phyloP scores from a whole-genome alignment of 805 yeast genomes.

The Metschnikowia koreensis region DNA sequence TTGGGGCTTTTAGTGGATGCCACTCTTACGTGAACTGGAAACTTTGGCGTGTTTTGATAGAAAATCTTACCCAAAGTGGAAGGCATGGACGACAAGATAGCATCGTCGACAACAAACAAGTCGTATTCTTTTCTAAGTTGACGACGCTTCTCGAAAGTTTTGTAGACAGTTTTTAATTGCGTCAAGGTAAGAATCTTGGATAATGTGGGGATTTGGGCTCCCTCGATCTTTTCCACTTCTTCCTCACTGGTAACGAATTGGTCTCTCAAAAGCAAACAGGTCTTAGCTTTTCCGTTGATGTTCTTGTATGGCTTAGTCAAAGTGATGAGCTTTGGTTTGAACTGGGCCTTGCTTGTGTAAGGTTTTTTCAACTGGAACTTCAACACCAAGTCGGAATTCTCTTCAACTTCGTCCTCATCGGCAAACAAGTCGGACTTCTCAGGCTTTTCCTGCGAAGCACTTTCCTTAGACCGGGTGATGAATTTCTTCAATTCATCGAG shows the following conservation, averaged over 20 bases:
- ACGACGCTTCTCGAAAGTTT: slow-evolving; percentile 86
- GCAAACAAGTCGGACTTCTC: slow-evolving; percentile 50
- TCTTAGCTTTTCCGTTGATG: slow-evolving; percentile 43
- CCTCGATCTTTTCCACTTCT: slow-evolving; percentile 46
- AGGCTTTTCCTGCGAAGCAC: slow-evolving; percentile 23
- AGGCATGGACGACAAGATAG: slow-evolving; percentile 76
- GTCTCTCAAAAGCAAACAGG: slow-evolving; percentile 73
- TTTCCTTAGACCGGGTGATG: slow-evolving; percentile 32
- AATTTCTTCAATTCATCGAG: slow-evolving; percentile 65
- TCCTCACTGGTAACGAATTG: slow-evolving; percentile 43
- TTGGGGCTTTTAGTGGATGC: slow-evolving; percentile 27
- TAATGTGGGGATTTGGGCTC: slow-evolving; percentile 44
- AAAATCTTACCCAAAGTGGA: slow-evolving; percentile 79
- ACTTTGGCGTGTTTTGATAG: slow-evolving; percentile 52
- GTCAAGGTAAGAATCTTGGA: slow-evolving; percentile 63
- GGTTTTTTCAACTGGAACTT: slow-evolving; percentile 66
- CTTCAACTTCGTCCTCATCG: slow-evolving; percentile 44
- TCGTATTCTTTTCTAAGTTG: slow-evolving; percentile 67
- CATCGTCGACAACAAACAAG: slow-evolving; percentile 81
- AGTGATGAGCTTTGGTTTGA: slow-evolving; percentile 53
- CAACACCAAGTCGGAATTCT: slow-evolving; percentile 55
- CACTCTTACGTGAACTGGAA: slow-evolving; percentile 66
- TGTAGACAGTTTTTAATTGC: slow-evolving; percentile 79
- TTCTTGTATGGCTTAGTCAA: slow-evolving; percentile 48
- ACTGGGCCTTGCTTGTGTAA: slow-evolving; percentile 55